phyloP scores from a whole-genome alignment of 768 basidiomycete genomes.

The Lentinula aciculospora region DNA sequence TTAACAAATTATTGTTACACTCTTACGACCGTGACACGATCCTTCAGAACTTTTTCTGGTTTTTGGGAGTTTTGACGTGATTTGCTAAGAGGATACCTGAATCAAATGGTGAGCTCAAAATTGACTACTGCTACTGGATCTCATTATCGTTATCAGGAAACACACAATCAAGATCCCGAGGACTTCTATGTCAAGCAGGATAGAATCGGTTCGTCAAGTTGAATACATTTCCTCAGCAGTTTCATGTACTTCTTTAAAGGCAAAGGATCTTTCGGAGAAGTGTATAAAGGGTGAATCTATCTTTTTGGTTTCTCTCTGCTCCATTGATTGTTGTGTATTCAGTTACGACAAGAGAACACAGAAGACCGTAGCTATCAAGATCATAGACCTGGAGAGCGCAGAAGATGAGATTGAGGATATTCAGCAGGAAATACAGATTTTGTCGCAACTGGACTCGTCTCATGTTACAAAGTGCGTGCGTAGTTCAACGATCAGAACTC shows the following conservation, averaged over 20 bases:
- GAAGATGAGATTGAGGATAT: conserved; percentile 99
- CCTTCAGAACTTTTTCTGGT: background rate
- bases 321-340: conserved; percentile 7
- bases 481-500: conserved; percentile 9
- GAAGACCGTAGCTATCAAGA: conserved; percentile 98
- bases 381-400: conserved; percentile 97
- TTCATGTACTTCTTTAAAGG: conserved; percentile 40
- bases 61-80: background rate
- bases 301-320: conserved; percentile 9
- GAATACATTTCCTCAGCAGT: background rate
- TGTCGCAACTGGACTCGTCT: conserved; percentile 92
- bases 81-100: background rate
- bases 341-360: conserved; percentile 96
- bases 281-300: conserved; percentile 86
- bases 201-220: conserved; percentile 70
- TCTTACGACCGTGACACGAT: conserved; percentile 6
- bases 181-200: conserved; percentile 97
- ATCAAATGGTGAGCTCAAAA: background rate
- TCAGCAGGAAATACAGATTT: conserved; percentile 97
- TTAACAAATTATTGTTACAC: background rate
- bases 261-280: conserved; percentile 98
- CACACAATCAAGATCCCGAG: conserved; percentile 83
- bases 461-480: conserved; percentile 86
- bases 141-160: conserved; percentile 40
- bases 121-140: conserved; percentile 15